Base-by-base conservation (phyloP, 1,284 basidiomycete genomes). In the Trametes versicolor region DNA sequence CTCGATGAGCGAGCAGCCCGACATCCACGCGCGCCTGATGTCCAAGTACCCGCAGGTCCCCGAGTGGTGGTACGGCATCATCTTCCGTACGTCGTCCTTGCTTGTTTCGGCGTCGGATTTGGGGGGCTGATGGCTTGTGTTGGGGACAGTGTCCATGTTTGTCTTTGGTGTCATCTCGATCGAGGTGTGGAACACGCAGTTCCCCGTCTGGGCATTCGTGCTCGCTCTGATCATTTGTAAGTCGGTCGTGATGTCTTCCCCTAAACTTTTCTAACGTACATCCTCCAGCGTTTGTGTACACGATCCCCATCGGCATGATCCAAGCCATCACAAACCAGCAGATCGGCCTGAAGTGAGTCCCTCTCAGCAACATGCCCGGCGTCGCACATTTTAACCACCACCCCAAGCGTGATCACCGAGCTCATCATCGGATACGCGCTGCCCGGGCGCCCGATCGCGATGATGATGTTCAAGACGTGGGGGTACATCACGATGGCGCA, bases 1-100 rank as follows among this genome's bases (percentile, higher is more conserved):
- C 37, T 84, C 88, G 13, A 82, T 91, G 72, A 74, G 84, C 54
- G 93, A 95, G 72, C 89, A 93, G 70, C 92, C 93, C 9, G 95
- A 97, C 79, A 89, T 97, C 58, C 95, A 97, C 76, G 87, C 88
- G 21, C 82, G 87, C n/a, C 81, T 96, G 34, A 96, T 97, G 94
- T 78, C 87, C 13, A 83, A 83, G 62, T 97, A 97, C 77, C 69
- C 65, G 12, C 76, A 77, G 78, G 91, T 94, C 1, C 93, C 93
- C 0, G 87, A 92, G 63, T 95, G 92, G 92, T 92, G 89, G 77
- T 87, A 84, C 63, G 81, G 83, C 4, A 82, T 83, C 72, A 79
- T 84, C 64, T 82, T 84, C 62, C 39, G 76, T 77, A 52, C 43
- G 74, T 69, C 23, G 45, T 25, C 37, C 10, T 15, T 7, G 6